Conservation (phyloP, 768 basidiomycete species). For the Tulasnella sp. region DNA sequence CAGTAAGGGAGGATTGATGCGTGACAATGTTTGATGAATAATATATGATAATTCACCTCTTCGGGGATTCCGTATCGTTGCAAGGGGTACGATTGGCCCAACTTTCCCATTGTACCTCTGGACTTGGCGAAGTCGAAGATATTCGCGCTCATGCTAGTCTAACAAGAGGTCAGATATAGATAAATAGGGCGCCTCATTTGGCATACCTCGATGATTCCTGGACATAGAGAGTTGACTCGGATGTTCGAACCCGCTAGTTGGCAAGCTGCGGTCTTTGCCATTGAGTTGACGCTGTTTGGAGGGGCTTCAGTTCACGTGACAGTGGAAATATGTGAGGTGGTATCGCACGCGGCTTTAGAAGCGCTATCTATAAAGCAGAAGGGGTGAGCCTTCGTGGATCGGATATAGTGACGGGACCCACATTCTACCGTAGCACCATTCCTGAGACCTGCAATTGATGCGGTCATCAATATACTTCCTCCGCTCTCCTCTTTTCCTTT, state of each 20-base stretch:
- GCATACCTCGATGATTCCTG: constrained; percentile 66
- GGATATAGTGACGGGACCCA: no score
- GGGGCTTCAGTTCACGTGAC: neutral
- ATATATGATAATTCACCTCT: constrained; percentile 31
- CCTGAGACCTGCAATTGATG: constrained; percentile 64
- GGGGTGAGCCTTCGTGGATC: no score
- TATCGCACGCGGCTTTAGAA: constrained; percentile 78
- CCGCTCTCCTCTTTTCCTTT: constrained; percentile 4
- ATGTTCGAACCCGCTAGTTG: constrained; percentile 73
- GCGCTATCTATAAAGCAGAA: constrained; percentile 54
- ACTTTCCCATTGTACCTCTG: constrained; percentile 58
- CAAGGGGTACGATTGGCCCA: constrained; percentile 77
- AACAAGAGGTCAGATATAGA: neutral
- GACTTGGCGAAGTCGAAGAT: constrained; percentile 69
- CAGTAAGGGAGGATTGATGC: no score
- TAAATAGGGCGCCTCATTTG: neutral
- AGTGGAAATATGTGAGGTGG: neutral
- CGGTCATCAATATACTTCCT: constrained; percentile 16
- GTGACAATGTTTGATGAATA: no score
- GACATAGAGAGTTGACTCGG: constrained; percentile 83
- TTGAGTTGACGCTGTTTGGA: constrained; percentile 63
- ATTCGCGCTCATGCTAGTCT: constrained; percentile 75
- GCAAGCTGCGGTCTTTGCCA: constrained; percentile 72
- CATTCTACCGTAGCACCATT: no score
- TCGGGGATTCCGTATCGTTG: constrained; percentile 72